Evolutionary conservation across 176 grass and related monocot species (phyloP).

Genomic region (Alopecurus myosuroides): DNA sequence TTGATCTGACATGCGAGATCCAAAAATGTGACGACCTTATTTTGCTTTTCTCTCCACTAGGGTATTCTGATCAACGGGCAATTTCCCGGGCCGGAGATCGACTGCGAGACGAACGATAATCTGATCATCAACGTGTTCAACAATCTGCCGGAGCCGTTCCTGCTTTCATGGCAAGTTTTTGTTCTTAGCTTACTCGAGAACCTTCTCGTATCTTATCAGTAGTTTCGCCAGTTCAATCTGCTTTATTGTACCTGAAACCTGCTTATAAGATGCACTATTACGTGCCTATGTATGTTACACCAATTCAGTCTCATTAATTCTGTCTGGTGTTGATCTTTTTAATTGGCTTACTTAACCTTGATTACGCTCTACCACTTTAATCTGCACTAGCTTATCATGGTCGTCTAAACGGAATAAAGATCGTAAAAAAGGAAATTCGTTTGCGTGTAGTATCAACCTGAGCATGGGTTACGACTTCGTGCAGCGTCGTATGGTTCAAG

Average conservation of each 20-base stretch:
- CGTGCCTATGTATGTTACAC: too few species aligned
- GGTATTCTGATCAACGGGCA: constrained; percentile 78
- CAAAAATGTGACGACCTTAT: too few species aligned
- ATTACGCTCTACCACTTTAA: neutral
- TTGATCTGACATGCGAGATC: neutral
- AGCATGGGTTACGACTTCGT: neutral
- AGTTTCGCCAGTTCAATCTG: neutral
- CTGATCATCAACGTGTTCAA: constrained; percentile 69
- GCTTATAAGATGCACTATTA: neutral
- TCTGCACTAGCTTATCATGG: neutral
- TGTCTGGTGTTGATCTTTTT: neutral
- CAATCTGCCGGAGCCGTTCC: constrained; percentile 53
- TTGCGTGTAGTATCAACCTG: neutral
- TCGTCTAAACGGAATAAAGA: neutral
- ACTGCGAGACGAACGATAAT: constrained; percentile 66
- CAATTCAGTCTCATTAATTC: neutral
- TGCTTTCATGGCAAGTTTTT: constrained; percentile 64
- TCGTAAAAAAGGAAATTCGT: neutral
- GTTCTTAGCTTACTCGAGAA: neutral
- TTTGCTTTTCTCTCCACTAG: neutral
- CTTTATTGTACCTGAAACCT: neutral
- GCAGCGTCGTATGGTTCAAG: neutral
- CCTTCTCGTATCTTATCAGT: neutral
- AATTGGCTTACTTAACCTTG: neutral
- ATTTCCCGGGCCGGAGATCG: constrained; percentile 76